Percentiles rank a stretch among this genome's conserved stretches.
phyloP scores from a whole-genome alignment of 805 yeast genomes.

The Dipodascopsis uninucleata region DNA sequence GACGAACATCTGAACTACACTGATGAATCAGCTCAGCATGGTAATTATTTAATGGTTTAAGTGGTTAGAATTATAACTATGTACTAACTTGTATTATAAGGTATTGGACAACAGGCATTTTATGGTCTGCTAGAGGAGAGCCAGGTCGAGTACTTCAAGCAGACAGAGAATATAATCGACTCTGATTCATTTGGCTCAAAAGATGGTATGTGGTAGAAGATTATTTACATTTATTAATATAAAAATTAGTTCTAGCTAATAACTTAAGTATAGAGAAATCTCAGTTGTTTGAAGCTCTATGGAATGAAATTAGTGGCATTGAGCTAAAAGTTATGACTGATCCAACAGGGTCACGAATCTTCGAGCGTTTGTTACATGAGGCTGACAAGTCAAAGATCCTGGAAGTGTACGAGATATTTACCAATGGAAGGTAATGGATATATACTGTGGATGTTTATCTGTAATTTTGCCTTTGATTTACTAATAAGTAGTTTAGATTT shows the following conservation, averaged over 20 bases:
- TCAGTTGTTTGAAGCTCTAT: constrained; percentile 69
- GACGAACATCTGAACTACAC: not conserved
- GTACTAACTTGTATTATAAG: not conserved
- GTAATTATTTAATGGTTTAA: not conserved
- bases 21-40: not conserved
- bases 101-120: constrained; percentile 46
- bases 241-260: too few relatives aligned
- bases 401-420: constrained; percentile 60
- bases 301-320: constrained; percentile 83
- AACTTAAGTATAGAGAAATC: constrained; percentile 49
- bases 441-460: not conserved
- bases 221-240: too few relatives aligned
- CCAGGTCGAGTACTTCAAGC: constrained; percentile 87
- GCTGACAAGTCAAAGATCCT: constrained; percentile 63
- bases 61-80: not conserved
- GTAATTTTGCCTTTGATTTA: not conserved
- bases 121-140: constrained; percentile 82
- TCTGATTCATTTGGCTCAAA: constrained; percentile 69
- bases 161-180: constrained; percentile 82
- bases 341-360: constrained; percentile 87
- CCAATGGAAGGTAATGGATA: constrained; percentile 56
- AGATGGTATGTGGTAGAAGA: constrained; percentile 43
- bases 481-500: constrained; percentile 38
- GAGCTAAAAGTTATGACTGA: constrained; percentile 90
- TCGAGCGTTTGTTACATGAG: constrained; percentile 76